Evolutionary conservation across 768 basidiomycete species (phyloP), one percentile per base, ranked within the genome.

Genomic region (Heimioporus sp.): DNA sequence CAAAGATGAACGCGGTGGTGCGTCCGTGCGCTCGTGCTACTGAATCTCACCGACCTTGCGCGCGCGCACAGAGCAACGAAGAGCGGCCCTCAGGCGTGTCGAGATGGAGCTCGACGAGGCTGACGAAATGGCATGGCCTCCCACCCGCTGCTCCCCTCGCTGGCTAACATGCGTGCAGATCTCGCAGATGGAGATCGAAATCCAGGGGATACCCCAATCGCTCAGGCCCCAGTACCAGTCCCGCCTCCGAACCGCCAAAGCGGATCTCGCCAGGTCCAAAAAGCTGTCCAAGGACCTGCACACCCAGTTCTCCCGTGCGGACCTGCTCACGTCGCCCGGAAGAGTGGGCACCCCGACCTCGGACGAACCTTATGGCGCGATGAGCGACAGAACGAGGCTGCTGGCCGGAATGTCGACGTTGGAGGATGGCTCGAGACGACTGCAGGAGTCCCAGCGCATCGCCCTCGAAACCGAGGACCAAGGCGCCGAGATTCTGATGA

Each of bases 151-250:
- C 37, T 11, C 20, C 32, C 36, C 53, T 46, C 37, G 20, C 47
- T 44, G 12, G 38, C 38, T 47, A 20, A 56, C 54, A 41, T 31
- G 32, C 45, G 17, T 46, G 4, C 59, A 98, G 96, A 81, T 98
- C 58, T 93, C 93, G 43, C 97, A 99, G 81, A 97, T 99, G 96
- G 96, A 98, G 74, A 88, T 99, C 52, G 97, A 99, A 74, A 86
- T 96, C 8, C 93, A 94, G 62, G 90, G 92, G 11, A 93, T 98
- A 65, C 93, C 94, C 1, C 86, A 90, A 64, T 87, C 89, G 19
- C 78, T 94, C 60, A 82, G 88, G 46, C 72, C 85, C 0, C 81
- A 84, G 54, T 95, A 94, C 66, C 85, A 88, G 55, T 69, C 78
- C 17, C 84, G 92, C 53, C 80, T 97, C 47, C 79, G 82, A 55